Base-by-base conservation (phyloP, 2,329 filamentous ascomycete species). In the Trichoderma koningiopsis region DNA sequence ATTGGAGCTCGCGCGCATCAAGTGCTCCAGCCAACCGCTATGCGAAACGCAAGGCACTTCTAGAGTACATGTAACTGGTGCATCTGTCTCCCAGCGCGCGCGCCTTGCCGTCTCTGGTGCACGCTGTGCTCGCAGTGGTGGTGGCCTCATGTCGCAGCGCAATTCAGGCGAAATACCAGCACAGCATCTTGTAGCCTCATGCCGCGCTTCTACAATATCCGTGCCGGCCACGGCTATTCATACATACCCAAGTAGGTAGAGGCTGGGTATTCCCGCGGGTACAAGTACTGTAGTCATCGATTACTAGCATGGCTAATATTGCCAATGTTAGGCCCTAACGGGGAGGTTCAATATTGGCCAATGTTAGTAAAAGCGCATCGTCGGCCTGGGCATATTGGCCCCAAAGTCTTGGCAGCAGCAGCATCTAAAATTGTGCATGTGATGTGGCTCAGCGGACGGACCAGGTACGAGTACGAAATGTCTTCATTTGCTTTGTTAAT, bases 331-430 rank as follows among this genome's bases (percentile, higher is more conserved):
- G 16, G 10, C 10, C n/a, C 22, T 13, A 24, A 49, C 22, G 47
- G 47, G 43, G 22, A 49, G 24, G 24, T 49, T n/a, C 47, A 22
- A 49, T 24, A 11, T 22, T 49, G 22, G 1, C 22, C 33, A 35
- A 35, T 35, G 33, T 35, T 35, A 43, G 40, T 43, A n/a, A 49
- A 24, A 49, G 47, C 47, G 47, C 47, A 24, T 49, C 47, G 47
- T 13, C 47, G n/a, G 47, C n/a, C 47, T 49, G 43, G n/a, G 0
- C 11, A 22, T 49, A 49, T 49, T 62, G 43, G 60, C 33, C 43
- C 24, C 60, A 31, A 53, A 4, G 49, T 31, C 60, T 62, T 62
- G 60, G 60, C 60, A n/a, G 40, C 43, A 52, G 49, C 24, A 24
- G 47, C 47, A 49, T 49, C 47, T 11, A 49, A 49, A 49, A 8